A percentile compares a stretch with the other conserved stretches of the same genome.
Conservation (phyloP, 371 early-diverging fungal species). For the Mortierella sp. region DNA sequence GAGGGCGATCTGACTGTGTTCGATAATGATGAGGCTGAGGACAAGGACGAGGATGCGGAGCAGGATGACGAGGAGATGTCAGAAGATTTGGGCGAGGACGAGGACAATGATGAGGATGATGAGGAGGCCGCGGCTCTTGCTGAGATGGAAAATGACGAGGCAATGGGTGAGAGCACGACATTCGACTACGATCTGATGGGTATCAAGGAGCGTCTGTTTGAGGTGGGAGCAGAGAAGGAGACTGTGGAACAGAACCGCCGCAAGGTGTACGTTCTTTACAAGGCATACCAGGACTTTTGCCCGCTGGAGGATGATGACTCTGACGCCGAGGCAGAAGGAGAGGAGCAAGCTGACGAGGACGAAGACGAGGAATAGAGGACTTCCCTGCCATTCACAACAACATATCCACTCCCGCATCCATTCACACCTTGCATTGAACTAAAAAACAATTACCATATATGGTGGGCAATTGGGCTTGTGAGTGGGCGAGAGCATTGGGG, state of each 20-base stretch:
- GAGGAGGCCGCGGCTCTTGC: slow-evolving; percentile 25
- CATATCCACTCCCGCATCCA: neutral
- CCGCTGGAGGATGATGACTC: slow-evolving; percentile 67
- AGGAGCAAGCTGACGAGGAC: slow-evolving; percentile 37
- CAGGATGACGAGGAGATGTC: slow-evolving; percentile 57
- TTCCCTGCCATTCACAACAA: neutral
- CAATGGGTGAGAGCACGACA: slow-evolving; percentile 52
- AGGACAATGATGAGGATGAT: slow-evolving; percentile 38
- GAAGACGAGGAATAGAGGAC: slow-evolving; percentile 27
- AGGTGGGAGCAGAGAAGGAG: slow-evolving; percentile 59
- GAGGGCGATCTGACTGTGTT: slow-evolving; percentile 40
- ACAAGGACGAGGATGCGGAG: slow-evolving; percentile 20
- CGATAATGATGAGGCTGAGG: slow-evolving; percentile 36
- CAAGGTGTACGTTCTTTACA: slow-evolving; percentile 61
- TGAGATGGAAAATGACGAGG: slow-evolving; percentile 50
- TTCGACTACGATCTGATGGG: slow-evolving; percentile 61
- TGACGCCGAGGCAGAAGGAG: slow-evolving; percentile 55
- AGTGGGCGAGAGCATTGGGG: slow-evolving; percentile 1
- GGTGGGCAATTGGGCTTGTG: slow-evolving; percentile 11
- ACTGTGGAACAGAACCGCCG: slow-evolving; percentile 61
- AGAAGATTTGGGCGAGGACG: slow-evolving; percentile 17
- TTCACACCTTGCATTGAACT: neutral
- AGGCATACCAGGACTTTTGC: slow-evolving; percentile 63
- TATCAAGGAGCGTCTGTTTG: slow-evolving; percentile 61
- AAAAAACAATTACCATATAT: slow-evolving; percentile 2